Evolutionary conservation across 306 rosid genomes (phyloP), one percentile per base, ranked within the genome.

Genomic region (Cicer judaicum): DNA sequence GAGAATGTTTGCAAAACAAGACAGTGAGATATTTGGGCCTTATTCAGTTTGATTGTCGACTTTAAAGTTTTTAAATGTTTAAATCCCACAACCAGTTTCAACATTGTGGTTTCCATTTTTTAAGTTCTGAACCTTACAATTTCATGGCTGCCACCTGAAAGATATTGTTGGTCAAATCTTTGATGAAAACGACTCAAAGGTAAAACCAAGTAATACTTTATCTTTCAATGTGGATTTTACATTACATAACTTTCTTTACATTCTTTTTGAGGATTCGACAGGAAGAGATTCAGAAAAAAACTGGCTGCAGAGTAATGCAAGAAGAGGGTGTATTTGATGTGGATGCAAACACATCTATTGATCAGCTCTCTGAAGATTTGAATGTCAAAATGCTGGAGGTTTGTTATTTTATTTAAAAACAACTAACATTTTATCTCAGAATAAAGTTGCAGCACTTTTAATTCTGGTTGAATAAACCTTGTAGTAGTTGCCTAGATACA

Each of bases 261-360:
- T 29, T 29, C 34, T 29, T 29, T 29, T 29, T 29, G 34, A 29
- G 34, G 64, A 62, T 80, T 21, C 19, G 43, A 53, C 83, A 93
- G 98, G 98, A 93, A 86, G 98, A 89, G 88, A 93, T 93, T 70
- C 96, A 91, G 85, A 93, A 88, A 54, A 93, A 91, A 86, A 91
- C 94, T 14, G 98, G 97, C 65, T 89, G 90, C 70, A 84, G 88
- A 70, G 97, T 93, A 81, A 93, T 93, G 92, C 92, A 91, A 64
- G 92, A 93, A 1, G 90, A 88, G 77, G 98, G 98, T 75, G 79
- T 93, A 48, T 93, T 84, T 66, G 97, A 93, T 41, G 98, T 93
- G 64, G 96, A 93, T 85, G 98, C 98, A 46, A 93, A 93, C 84
- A 91, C 98, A 10, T 87, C 98, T 52, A 93, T 89, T 55, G 91